Conservation (phyloP, 2,329 filamentous ascomycete genomes). For the Fusarium sp. region DNA sequence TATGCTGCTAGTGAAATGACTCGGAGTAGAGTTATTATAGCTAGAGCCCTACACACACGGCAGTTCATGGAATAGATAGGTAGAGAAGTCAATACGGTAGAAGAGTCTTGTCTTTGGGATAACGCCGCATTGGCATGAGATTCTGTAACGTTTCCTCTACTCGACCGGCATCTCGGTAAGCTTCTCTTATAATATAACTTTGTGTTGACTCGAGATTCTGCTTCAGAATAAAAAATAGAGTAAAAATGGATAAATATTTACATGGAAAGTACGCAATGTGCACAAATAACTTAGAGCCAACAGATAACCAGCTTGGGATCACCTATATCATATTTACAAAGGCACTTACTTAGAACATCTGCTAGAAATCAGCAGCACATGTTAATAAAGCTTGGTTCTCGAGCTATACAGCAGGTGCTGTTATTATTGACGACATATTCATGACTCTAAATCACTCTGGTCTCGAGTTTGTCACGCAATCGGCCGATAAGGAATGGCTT, state of each 20-base stretch:
- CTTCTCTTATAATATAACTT: neutral
- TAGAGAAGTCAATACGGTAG: neutral
- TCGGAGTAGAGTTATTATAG: neutral
- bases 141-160: conserved; percentile 8
- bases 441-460: neutral
- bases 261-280: neutral
- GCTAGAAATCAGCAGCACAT: conserved; percentile 10
- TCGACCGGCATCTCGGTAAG: neutral
- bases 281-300: neutral
- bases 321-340: neutral
- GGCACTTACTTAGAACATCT: neutral
- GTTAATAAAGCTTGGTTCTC: neutral
- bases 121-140: conserved; percentile 3
- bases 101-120: neutral
- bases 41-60: neutral
- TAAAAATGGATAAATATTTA: neutral
- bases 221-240: neutral
- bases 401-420: neutral
- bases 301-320: neutral
- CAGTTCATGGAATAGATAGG: conserved; percentile 2
- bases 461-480: neutral
- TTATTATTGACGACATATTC: conserved; percentile 1
- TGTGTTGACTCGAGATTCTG: neutral
- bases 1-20: neutral
- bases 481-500: conserved; percentile 3